Evolutionary conservation across 441 rosid species (phyloP).

Genomic region (Isatis lusitanica): DNA sequence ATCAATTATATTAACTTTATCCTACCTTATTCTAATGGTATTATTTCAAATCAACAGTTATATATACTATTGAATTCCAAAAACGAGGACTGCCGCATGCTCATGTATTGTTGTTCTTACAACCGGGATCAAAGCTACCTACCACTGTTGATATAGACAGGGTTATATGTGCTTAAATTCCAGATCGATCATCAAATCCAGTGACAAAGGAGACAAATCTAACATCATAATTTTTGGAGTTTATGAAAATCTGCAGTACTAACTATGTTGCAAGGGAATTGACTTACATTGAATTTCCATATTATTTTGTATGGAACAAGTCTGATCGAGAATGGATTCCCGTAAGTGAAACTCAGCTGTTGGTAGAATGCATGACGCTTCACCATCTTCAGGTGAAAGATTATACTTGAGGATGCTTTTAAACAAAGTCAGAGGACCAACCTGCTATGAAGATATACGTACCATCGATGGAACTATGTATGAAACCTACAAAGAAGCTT

Average conservation of each 20-base stretch:
- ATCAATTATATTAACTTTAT: no score
- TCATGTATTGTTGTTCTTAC: not conserved
- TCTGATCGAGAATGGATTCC: not conserved
- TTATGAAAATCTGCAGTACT: not conserved
- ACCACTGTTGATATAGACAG: not conserved
- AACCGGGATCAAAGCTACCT: not conserved
- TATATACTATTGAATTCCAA: not conserved
- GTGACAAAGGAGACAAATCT: not conserved
- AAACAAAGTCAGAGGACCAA: not conserved
- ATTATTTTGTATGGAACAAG: not conserved
- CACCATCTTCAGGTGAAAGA: not conserved
- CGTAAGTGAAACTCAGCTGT: not conserved
- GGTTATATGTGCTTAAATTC: not conserved
- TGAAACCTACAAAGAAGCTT: not conserved
- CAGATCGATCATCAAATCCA: not conserved
- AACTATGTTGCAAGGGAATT: not conserved
- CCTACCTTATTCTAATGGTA: not conserved
- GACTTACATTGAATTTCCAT: not conserved
- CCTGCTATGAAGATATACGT: not conserved
- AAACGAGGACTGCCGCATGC: not conserved
- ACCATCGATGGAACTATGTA: not conserved
- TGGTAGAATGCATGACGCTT: not conserved
- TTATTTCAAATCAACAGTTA: not conserved
- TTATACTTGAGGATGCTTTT: not conserved
- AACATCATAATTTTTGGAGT: not conserved